A percentile compares a stretch with the other conserved stretches of the same genome.
phyloP scores from a whole-genome alignment of 371 early-diverging fungal genomes.

The Globomyces sp. region DNA sequence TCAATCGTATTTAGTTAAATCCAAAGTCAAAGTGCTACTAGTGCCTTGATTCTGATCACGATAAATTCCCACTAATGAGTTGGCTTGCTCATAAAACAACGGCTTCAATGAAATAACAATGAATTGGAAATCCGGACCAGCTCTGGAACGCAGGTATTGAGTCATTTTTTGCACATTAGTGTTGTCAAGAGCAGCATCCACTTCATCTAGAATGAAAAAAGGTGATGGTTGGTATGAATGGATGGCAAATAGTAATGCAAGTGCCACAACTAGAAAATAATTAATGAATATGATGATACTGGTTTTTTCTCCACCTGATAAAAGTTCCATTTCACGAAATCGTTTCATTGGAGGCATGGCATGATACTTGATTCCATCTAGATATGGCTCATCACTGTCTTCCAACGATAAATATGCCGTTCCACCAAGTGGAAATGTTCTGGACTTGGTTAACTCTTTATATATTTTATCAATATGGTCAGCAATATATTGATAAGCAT shows the following conservation, averaged over 20 bases:
- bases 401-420: slow-evolving; percentile 95
- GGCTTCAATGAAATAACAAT: slow-evolving; percentile 98
- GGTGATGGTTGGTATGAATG: slow-evolving; percentile 94
- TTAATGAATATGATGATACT: too few species aligned
- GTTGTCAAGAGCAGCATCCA: slow-evolving; percentile 99
- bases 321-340: slow-evolving; percentile 98
- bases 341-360: slow-evolving; percentile 99
- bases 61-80: slow-evolving; percentile 97
- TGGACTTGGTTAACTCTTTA: slow-evolving; percentile 85
- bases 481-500: slow-evolving; percentile 89
- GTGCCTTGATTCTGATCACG: slow-evolving; percentile 84
- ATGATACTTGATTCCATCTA: slow-evolving; percentile 94
- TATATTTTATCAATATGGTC: slow-evolving; percentile 91
- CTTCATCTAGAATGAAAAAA: slow-evolving; percentile 99
- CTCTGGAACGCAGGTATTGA: slow-evolving; percentile 64
- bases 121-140: slow-evolving; percentile 76
- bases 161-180: slow-evolving; percentile 94
- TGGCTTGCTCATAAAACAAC: slow-evolving; percentile 91
- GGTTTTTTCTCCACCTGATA: slow-evolving; percentile 99
- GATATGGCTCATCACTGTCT: slow-evolving; percentile 93
- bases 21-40: slow-evolving; percentile 80
- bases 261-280: slow-evolving; percentile 71
- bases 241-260: slow-evolving; percentile 97
- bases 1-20: slow-evolving; percentile 40
- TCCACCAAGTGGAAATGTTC: slow-evolving; percentile 84